phyloP scores from a whole-genome alignment of 2,329 filamentous ascomycete genomes.

The Fusarium sp. region DNA sequence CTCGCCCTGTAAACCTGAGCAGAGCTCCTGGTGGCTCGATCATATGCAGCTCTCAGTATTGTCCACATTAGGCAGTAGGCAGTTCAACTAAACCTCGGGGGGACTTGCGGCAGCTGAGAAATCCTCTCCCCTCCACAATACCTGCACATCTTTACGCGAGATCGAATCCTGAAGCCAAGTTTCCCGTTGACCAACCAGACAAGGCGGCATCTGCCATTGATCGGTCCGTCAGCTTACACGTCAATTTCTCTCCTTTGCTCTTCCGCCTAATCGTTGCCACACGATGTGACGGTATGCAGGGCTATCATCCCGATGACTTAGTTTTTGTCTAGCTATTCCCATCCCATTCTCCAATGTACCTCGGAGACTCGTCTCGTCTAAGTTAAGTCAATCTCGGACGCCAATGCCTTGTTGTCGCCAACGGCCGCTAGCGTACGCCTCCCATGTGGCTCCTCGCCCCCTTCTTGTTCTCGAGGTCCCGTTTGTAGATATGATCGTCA shows the following conservation, averaged over 20 bases:
- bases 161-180: slow-evolving; percentile 23
- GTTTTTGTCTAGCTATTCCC: not conserved
- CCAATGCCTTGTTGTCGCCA: slow-evolving; percentile 40
- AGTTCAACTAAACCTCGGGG: not conserved
- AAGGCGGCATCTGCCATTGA: slow-evolving; percentile 7
- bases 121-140: slow-evolving; percentile 16
- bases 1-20: not conserved
- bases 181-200: slow-evolving; percentile 12
- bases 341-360: slow-evolving; percentile 13
- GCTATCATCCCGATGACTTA: slow-evolving; percentile 8
- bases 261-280: slow-evolving; percentile 21
- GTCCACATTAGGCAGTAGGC: not conserved
- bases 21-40: not conserved
- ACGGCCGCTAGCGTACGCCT: slow-evolving; percentile 45
- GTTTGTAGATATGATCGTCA: slow-evolving; percentile 19
- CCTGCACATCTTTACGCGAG: slow-evolving; percentile 23
- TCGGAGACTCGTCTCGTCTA: slow-evolving; percentile 38
- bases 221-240: slow-evolving; percentile 34
- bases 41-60: not conserved
- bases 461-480: slow-evolving; percentile 14
- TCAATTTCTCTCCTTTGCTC: slow-evolving; percentile 12
- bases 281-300: slow-evolving; percentile 8
- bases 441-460: slow-evolving; percentile 42
- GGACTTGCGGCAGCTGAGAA: slow-evolving; percentile 36
- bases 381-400: slow-evolving; percentile 38